Conservation (phyloP, 441 rosid genomes). For the Manihot esculenta region DNA sequence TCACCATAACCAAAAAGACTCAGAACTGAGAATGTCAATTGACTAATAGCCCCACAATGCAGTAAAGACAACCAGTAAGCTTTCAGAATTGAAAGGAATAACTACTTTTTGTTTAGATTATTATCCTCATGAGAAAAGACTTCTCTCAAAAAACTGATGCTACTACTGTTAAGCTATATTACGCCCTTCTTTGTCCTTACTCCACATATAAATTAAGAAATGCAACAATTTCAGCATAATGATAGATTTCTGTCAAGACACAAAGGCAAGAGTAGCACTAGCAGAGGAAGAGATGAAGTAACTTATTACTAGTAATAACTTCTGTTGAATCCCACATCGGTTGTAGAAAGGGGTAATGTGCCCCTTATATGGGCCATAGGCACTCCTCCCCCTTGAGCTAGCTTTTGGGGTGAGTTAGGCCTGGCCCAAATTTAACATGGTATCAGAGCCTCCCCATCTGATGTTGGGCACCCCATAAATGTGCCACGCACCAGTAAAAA, state of each 20-base stretch:
- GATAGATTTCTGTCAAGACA: neutral
- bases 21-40: neutral
- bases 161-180: neutral
- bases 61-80: neutral
- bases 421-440: too few relatives aligned
- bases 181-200: neutral
- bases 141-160: neutral
- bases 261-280: neutral
- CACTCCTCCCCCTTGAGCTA: too few relatives aligned
- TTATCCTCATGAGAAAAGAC: neutral
- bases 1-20: slow-evolving; percentile 1
- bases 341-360: too few relatives aligned
- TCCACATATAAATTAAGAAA: neutral
- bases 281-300: neutral
- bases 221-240: neutral
- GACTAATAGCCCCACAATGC: neutral
- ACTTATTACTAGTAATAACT: too few relatives aligned
- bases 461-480: too few relatives aligned
- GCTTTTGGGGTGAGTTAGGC: too few relatives aligned
- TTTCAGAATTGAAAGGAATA: neutral
- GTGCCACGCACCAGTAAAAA: too few relatives aligned
- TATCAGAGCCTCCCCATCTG: too few relatives aligned
- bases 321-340: too few relatives aligned
- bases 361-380: too few relatives aligned
- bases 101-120: neutral